Evolutionary conservation across 2,329 filamentous ascomycete species (phyloP).

Genomic region (Phoma sp.): DNA sequence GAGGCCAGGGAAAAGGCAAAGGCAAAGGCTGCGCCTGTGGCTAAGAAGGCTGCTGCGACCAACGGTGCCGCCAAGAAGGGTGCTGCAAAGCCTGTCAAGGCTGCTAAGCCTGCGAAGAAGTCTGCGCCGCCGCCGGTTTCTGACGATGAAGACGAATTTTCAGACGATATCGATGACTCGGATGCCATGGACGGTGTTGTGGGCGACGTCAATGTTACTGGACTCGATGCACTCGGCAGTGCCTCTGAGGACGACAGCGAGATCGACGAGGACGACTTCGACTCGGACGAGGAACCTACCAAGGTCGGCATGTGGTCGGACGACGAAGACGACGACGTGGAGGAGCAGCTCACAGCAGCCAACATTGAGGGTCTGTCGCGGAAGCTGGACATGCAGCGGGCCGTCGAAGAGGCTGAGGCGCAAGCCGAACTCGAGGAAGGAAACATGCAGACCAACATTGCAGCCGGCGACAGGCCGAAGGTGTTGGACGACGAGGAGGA

Average conservation of each 20-base stretch:
- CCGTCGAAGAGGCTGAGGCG: conserved; percentile 80
- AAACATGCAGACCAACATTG: conserved; percentile 92
- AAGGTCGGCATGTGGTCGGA: conserved; percentile 85
- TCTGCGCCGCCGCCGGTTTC: conserved; percentile 36
- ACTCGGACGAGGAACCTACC: conserved; percentile 63
- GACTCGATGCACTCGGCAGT: conserved; percentile 50
- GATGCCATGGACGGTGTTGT: conserved; percentile 53
- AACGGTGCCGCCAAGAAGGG: conserved; percentile 39
- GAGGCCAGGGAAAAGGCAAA: conserved; percentile 44
- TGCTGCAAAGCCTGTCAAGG: conserved; percentile 32
- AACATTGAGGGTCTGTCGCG: conserved; percentile 93
- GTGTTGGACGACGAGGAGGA: conserved; percentile 68
- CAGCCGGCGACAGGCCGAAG: conserved; percentile 70
- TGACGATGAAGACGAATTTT: conserved; percentile 46
- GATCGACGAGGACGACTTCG: conserved; percentile 50
- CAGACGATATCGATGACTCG: conserved; percentile 22
- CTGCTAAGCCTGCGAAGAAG: conserved; percentile 44
- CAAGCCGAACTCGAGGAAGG: conserved; percentile 85
- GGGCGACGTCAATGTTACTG: conserved; percentile 42
- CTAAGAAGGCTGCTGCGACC: conserved; percentile 50
- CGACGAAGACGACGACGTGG: conserved; percentile 89
- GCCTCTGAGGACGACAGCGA: conserved; percentile 44
- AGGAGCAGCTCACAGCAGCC: conserved; percentile 90
- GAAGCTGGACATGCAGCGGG: conserved; percentile 79
- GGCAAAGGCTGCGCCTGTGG: conserved; percentile 25